Conservation (phyloP, 768 basidiomycete species). For the Phlebiopsis gigantea region DNA sequence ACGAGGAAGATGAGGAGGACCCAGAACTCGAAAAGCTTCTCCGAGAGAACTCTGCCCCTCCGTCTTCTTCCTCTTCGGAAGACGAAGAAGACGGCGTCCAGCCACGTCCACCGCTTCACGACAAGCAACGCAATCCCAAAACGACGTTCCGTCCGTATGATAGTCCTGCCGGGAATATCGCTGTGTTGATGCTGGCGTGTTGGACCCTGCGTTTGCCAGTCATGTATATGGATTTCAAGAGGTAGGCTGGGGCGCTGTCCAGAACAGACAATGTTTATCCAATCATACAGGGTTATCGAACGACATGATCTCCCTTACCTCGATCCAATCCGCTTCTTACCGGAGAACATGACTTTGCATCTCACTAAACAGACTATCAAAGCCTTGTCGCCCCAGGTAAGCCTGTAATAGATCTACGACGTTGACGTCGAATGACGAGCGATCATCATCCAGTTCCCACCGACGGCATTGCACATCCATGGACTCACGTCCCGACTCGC, state of each 20-base stretch:
- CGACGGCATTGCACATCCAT: slow-evolving; percentile 54
- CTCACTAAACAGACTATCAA: slow-evolving; percentile 65
- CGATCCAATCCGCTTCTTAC: slow-evolving; percentile 60
- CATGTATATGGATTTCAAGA: slow-evolving; percentile 68
- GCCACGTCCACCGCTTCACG: slow-evolving; percentile 1
- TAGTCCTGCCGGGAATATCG: slow-evolving; percentile 47
- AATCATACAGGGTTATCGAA: slow-evolving; percentile 70
- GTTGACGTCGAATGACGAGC: neutral
- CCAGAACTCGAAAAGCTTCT: slow-evolving; percentile 37
- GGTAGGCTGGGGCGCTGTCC: slow-evolving; percentile 50
- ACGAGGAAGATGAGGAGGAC: slow-evolving; percentile 17
- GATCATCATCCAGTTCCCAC: slow-evolving; percentile 48
- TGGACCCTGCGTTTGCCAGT: slow-evolving; percentile 79
- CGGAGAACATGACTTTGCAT: slow-evolving; percentile 55
- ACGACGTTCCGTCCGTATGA: slow-evolving; percentile 28
- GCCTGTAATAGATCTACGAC: slow-evolving; percentile 21
- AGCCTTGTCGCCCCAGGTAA: slow-evolving; percentile 68
- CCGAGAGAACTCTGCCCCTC: slow-evolving; percentile 32
- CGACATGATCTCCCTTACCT: slow-evolving; percentile 76
- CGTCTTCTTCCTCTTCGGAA: slow-evolving; percentile 26
- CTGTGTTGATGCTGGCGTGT: slow-evolving; percentile 67
- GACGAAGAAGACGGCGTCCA: slow-evolving; percentile 21
- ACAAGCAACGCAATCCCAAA: slow-evolving; percentile 7
- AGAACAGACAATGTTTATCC: no score
- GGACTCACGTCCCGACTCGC: slow-evolving; percentile 57